A percentile compares a stretch with the other conserved stretches of the same genome.
Conservation (phyloP, 345 rosid genomes). For the Lepidium africanum region DNA sequence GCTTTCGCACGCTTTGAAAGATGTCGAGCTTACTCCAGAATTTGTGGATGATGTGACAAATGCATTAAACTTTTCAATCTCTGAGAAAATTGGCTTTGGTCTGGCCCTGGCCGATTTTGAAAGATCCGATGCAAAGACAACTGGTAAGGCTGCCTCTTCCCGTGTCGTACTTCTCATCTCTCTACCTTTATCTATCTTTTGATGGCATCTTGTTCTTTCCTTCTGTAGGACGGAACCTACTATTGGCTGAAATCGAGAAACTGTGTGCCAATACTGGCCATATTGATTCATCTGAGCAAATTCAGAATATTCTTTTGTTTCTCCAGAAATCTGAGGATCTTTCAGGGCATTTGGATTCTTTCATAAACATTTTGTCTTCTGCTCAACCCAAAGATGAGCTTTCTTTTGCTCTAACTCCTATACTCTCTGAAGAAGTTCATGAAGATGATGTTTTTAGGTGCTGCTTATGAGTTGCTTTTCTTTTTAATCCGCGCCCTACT, state of each 20-base stretch:
- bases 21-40: conserved; percentile 37
- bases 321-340: conserved; percentile 66
- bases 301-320: conserved; percentile 64
- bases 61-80: conserved; percentile 41
- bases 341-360: conserved; percentile 62
- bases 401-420: conserved; percentile 50
- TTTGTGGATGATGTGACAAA: conserved; percentile 42
- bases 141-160: conserved; percentile 34
- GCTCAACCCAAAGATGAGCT: conserved; percentile 42
- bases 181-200: neutral
- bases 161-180: neutral
- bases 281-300: conserved; percentile 52
- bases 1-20: conserved; percentile 49
- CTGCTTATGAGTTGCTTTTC: neutral
- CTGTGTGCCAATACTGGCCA: conserved; percentile 43
- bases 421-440: conserved; percentile 52
- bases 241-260: conserved; percentile 59
- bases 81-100: conserved; percentile 64
- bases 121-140: conserved; percentile 35
- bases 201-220: neutral
- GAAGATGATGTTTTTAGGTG: conserved; percentile 62
- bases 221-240: conserved; percentile 58
- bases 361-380: conserved; percentile 60
- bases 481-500: neutral
- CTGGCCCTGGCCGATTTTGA: conserved; percentile 69